Conservation (phyloP, 768 basidiomycete species). For the Hirschioporus abietinus region DNA sequence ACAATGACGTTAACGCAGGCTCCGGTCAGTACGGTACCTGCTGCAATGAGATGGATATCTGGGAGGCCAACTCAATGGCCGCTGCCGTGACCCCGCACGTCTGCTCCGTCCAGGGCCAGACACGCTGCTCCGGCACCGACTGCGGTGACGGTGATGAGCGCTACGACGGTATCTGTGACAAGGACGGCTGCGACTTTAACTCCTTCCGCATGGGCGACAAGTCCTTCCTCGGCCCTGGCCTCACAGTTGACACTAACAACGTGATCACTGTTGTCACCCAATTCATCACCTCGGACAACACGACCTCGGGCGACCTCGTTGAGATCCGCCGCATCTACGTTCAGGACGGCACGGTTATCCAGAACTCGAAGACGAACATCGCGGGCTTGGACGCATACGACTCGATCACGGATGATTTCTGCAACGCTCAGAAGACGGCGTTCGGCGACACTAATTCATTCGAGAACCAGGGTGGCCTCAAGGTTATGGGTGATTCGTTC, state of each 20-base stretch:
- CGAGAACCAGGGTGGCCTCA: conserved; percentile 35
- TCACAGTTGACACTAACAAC: conserved; percentile 44
- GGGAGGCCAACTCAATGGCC: conserved; percentile 28
- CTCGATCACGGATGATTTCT: conserved; percentile 47
- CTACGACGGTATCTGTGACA: conserved; percentile 44
- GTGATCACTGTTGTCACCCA: conserved; percentile 56
- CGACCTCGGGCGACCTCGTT: conserved; percentile 39
- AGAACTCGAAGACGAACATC: conserved; percentile 44
- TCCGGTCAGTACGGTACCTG: conserved; percentile 25
- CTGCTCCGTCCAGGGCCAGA: conserved; percentile 31
- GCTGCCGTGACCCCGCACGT: conserved; percentile 24
- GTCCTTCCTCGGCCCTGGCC: conserved; percentile 42
- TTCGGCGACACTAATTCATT: conserved; percentile 42
- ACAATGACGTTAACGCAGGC: conserved; percentile 30
- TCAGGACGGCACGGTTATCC: conserved; percentile 46
- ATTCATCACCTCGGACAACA: conserved; percentile 44
- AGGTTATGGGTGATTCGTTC: conserved; percentile 29
- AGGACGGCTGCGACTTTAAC: conserved; percentile 59
- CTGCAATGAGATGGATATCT: conserved; percentile 31
- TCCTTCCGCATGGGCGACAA: conserved; percentile 48
- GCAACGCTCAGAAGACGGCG: conserved; percentile 37
- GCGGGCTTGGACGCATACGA: conserved; percentile 35
- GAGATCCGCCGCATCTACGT: conserved; percentile 54
- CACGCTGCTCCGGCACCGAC: conserved; percentile 36
- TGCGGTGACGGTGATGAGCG: conserved; percentile 34